Evolutionary conservation across 1,139 yeast genomes (phyloP).

Genomic region (Geotrichum macrosporum): DNA sequence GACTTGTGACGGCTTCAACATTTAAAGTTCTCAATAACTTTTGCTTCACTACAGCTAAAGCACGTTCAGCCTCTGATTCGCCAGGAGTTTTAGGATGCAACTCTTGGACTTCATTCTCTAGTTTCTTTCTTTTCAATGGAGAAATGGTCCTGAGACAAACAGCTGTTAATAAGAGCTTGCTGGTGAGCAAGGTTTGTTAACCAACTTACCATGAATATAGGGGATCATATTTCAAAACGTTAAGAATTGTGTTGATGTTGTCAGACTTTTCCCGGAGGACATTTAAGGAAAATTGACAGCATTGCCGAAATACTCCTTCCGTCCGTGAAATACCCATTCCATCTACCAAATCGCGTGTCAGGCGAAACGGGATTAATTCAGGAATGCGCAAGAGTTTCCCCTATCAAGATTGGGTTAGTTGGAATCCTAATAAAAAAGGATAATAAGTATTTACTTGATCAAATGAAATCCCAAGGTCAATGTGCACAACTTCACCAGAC

Average conservation of each 20-base stretch:
- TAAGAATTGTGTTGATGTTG: conserved; percentile 74
- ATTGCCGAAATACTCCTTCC: conserved; percentile 66
- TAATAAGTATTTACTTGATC: conserved; percentile 43
- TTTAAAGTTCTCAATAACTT: conserved; percentile 73
- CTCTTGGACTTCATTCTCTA: conserved; percentile 45
- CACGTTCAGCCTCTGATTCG: conserved; percentile 75
- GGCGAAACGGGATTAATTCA: conserved; percentile 87
- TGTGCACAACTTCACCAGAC: conserved; percentile 91
- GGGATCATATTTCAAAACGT: conserved; percentile 89
- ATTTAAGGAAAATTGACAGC: conserved; percentile 69
- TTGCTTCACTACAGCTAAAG: conserved; percentile 65
- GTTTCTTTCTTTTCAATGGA: conserved; percentile 43
- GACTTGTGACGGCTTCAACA: conserved; percentile 79
- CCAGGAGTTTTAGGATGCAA: conserved; percentile 33
- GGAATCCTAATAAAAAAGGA: not conserved
- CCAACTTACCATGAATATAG: conserved; percentile 79
- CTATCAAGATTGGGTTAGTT: conserved; percentile 40
- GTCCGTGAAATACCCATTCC: conserved; percentile 86
- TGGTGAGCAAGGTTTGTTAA: conserved; percentile 30
- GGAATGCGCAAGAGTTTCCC: conserved; percentile 83
- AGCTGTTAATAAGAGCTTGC: not conserved
- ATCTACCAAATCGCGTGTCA: conserved; percentile 86
- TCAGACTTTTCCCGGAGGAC: conserved; percentile 64
- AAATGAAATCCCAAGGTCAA: conserved; percentile 93
- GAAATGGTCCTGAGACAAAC: conserved; percentile 34